Evolutionary conservation across 164 flowering plant species (phyloP), one percentile per base, ranked within the genome.

Genomic region (Magnolia officinalis): DNA sequence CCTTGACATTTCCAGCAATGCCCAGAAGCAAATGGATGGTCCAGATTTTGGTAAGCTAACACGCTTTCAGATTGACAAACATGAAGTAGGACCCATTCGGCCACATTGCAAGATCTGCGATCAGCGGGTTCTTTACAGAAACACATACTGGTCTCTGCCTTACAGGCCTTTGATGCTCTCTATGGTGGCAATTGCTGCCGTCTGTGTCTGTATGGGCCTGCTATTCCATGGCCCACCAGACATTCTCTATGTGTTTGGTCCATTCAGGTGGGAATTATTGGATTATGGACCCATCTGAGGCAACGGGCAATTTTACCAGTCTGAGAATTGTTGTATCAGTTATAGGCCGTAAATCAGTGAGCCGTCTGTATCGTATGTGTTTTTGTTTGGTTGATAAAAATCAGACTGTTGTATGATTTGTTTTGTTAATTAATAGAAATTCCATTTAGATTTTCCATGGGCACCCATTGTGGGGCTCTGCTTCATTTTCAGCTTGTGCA

Each of bases 151-250:
- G 70, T 86, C 89, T 1, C 50, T 89, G 50, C 82, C 83, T 16
- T 92, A 87, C 80, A 86, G 90, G 61, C 98, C 99, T 0, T 90
- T 86, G 67, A 85, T 93, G 92, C 84, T 96, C 7, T 92, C 98
- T 19, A 82, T 96, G 90, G 89, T 96, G 76, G 89, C 95, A 0
- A 86, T 94, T 50, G 98, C 97, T 52, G 97, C 92, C 7, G 94
- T 94, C 21, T 94, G 98, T 74, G 97, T 91, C 6, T 92, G 98
- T 31, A 92, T 85, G 29, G 93, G 93, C 63, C 85, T 94, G 71
- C 85, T 92, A 14, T 94, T 92, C 81, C 92, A 91, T 74, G 89
- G 92, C 84, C 84, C 83, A 20, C 98, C 96, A 1, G 88, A 87
- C 68, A 94, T 94, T 49, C 61, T 82, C 20, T 85, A 73, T 52